Percentiles rank a stretch among this genome's conserved stretches.
Conservation (phyloP, 306 rosid genomes). For the Prunus campanulata region DNA sequence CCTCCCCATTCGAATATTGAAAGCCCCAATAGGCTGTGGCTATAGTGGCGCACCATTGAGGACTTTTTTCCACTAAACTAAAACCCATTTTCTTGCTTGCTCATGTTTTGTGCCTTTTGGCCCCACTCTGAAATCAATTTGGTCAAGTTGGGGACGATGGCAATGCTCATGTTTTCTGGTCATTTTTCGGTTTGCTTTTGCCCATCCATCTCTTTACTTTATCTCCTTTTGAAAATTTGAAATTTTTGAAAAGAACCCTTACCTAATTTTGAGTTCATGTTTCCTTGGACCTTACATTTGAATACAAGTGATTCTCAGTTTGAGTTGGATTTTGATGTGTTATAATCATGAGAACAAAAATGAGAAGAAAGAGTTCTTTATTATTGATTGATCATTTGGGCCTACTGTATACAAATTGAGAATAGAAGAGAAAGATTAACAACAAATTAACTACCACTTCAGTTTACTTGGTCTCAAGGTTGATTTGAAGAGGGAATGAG, state of each 20-base stretch:
- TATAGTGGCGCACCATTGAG: constrained; percentile 29
- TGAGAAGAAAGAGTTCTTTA: not conserved
- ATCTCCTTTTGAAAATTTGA: not conserved
- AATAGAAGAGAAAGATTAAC: not conserved
- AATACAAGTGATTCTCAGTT: not conserved
- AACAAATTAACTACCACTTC: too few relatives aligned
- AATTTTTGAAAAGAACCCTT: not conserved
- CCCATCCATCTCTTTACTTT: constrained; percentile 6
- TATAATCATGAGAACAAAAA: not conserved
- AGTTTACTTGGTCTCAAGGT: not conserved
- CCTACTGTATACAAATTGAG: not conserved
- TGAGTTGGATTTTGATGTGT: not conserved
- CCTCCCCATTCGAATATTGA: not conserved
- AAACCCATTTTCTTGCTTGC: constrained; percentile 4
- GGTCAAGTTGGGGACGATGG: not conserved
- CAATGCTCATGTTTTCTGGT: constrained; percentile 13
- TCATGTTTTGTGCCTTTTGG: constrained; percentile 15
- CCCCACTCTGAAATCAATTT: constrained; percentile 16
- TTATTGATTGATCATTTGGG: not conserved
- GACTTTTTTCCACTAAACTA: not conserved
- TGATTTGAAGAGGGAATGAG: constrained; percentile 8
- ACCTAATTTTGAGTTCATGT: not conserved
- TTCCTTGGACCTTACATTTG: not conserved
- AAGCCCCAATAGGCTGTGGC: constrained; percentile 10
- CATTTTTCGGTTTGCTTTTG: not conserved